These are phyloP conservation scores for Pestalotiopsis sp. DNA, from an alignment of 2,329 filamentous ascomycete genomes.

Conservation along the genomic window DNA sequence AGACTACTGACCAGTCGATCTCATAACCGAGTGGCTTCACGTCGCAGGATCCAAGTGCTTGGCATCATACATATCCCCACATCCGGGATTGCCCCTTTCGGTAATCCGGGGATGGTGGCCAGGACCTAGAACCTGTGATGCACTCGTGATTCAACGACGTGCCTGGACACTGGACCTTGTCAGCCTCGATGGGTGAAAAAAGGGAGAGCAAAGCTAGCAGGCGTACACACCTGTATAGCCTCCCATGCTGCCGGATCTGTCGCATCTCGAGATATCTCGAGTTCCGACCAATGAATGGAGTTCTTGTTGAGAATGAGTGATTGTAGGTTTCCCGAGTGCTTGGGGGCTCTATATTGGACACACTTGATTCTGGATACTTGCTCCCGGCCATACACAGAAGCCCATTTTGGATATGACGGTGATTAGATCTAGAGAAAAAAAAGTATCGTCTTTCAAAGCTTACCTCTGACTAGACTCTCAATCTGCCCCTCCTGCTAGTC, in stretches of 20 bases:
- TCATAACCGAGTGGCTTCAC: neutral
- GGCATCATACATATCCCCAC: constrained; percentile 6
- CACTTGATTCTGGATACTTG: neutral
- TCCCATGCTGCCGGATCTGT: constrained; percentile 1
- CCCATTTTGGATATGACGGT: neutral
- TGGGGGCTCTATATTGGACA: neutral
- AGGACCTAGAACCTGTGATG: neutral
- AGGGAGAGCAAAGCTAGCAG: neutral
- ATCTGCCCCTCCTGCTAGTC: constrained; percentile 3
- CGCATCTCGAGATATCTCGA: neutral
- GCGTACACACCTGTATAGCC: neutral
- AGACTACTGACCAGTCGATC: neutral
- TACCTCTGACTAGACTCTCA: neutral
- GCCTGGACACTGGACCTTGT: neutral
- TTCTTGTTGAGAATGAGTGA: too few species aligned
- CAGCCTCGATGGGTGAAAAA: neutral
- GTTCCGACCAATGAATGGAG: neutral
- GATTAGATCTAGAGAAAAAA: neutral
- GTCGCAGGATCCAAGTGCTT: neutral
- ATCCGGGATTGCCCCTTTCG: constrained; percentile 2
- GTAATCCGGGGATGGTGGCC: constrained; percentile 7
- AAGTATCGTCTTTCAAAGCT: neutral
- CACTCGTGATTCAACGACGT: constrained; percentile 8
- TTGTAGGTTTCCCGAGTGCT: neutral
- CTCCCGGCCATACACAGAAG: neutral